phyloP scores from a whole-genome alignment of 257 asterid genomes.

The Prunella vulgaris region DNA sequence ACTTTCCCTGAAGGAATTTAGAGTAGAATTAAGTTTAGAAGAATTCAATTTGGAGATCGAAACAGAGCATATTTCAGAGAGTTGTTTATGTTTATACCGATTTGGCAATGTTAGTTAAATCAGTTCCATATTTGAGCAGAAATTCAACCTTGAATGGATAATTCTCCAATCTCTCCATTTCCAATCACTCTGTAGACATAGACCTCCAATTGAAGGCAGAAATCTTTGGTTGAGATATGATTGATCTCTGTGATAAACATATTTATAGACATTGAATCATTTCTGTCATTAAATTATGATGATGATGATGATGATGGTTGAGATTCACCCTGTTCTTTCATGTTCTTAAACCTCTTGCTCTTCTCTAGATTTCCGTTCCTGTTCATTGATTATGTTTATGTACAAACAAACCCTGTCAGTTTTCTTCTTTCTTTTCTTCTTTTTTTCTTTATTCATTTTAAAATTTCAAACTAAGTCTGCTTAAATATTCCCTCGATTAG shows the following conservation, averaged over 20 bases:
- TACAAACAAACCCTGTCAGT: no score
- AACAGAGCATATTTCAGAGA: not conserved
- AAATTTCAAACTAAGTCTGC: no score
- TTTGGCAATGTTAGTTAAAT: conserved; percentile 3
- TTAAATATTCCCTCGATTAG: no score
- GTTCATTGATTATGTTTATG: no score
- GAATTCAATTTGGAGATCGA: not conserved
- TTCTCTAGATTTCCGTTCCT: not conserved
- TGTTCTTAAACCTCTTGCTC: not conserved
- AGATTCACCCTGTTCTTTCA: not conserved
- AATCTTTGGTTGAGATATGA: not conserved
- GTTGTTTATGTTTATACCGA: not conserved
- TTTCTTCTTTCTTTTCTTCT: no score
- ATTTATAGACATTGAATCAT: not conserved
- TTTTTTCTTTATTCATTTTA: no score
- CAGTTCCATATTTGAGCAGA: conserved; percentile 16
- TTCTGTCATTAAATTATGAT: not conserved
- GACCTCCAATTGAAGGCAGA: not conserved
- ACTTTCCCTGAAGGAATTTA: conserved; percentile 5
- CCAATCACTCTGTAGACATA: no score
- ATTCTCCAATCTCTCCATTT: conserved; percentile 14
- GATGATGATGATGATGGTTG: not conserved
- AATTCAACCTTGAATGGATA: conserved; percentile 14
- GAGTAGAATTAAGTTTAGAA: no score
- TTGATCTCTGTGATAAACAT: not conserved